Conservation (phyloP, 306 rosid species). For the Senna siamea region DNA sequence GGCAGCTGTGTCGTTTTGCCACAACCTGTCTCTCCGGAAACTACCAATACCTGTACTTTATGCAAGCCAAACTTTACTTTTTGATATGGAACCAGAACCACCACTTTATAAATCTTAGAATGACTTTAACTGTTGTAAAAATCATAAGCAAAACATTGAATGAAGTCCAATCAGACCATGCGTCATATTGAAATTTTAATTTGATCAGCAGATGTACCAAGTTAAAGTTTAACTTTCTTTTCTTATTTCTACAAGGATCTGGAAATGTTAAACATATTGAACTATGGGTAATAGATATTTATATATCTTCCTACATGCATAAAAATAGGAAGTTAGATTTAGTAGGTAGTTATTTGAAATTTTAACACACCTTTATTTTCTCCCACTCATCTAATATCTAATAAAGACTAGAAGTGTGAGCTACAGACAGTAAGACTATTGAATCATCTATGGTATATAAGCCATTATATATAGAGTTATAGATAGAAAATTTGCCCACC, state of each 20-base stretch:
- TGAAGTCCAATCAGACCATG: conserved; percentile 27
- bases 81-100: conserved; percentile 19
- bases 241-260: conserved; percentile 18
- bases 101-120: conserved; percentile 13
- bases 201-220: conserved; percentile 22
- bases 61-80: conserved; percentile 39
- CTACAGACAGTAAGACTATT: background rate
- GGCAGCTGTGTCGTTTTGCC: conserved; percentile 98
- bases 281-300: background rate
- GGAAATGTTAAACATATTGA: conserved; percentile 24
- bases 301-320: conserved; percentile 3
- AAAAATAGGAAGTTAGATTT: background rate
- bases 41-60: conserved; percentile 78
- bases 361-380: background rate
- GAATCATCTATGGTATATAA: conserved; percentile 1
- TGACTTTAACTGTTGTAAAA: conserved; percentile 15
- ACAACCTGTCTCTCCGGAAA: conserved; percentile 98
- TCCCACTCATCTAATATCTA: background rate
- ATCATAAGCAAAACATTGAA: conserved; percentile 17
- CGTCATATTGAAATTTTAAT: conserved; percentile 26
- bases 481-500: conserved; percentile 53
- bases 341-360: background rate
- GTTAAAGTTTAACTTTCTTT: conserved; percentile 9
- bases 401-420: background rate
- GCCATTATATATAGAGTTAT: background rate